phyloP scores from a whole-genome alignment of 2,329 filamentous ascomycete species.

The Polytolypa hystricis region DNA sequence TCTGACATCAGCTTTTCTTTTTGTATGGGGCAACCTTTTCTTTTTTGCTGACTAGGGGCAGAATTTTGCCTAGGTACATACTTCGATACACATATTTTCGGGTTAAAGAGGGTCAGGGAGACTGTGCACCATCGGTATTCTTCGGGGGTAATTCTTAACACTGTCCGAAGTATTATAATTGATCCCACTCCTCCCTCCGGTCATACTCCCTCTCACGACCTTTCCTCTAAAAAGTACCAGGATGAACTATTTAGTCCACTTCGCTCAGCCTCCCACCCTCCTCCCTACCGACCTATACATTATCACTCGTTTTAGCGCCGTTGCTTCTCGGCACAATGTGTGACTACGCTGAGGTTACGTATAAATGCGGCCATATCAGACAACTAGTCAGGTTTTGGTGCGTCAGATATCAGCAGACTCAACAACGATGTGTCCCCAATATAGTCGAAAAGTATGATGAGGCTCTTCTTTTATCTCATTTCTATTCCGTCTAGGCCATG shows the following conservation, averaged over 20 bases:
- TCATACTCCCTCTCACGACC: neutral
- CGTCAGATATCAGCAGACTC: constrained; percentile 37
- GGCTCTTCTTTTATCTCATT: no score
- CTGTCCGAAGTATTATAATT: no score
- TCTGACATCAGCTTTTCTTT: neutral
- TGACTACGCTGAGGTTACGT: constrained; percentile 49
- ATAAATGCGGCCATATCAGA: constrained; percentile 44
- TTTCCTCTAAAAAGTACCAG: neutral
- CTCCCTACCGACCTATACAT: neutral
- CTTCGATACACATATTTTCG: neutral
- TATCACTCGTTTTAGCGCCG: no score
- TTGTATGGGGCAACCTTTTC: neutral
- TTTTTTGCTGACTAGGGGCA: neutral
- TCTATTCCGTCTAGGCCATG: no score
- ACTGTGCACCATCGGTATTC: neutral
- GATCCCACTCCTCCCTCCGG: neutral
- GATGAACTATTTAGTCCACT: neutral
- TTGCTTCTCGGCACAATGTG: constrained; percentile 45
- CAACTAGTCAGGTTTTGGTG: constrained; percentile 49
- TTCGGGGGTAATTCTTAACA: neutral
- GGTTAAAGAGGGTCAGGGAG: neutral
- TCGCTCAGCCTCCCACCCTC: neutral
- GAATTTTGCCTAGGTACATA: neutral
- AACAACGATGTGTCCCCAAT: constrained; percentile 44
- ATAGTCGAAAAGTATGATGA: constrained; percentile 41